Evolutionary conservation across 768 basidiomycete genomes (phyloP).

Genomic region (Boletus bicolor): DNA sequence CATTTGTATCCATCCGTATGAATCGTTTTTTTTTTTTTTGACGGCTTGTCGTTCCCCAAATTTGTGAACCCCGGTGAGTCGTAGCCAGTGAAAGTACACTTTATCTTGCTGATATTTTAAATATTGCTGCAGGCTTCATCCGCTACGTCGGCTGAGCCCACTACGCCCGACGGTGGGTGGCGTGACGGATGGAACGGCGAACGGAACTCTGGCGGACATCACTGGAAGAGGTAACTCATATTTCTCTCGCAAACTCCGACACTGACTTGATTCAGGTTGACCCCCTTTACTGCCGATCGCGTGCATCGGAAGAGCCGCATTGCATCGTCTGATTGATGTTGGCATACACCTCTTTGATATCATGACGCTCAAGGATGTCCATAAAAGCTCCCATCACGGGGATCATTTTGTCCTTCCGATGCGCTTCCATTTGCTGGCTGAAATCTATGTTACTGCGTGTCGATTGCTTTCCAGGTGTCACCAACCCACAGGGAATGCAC

Average conservation of each 20-base stretch:
- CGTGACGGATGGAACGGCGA: background rate
- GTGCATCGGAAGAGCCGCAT: constrained; percentile 9
- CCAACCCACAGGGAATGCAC: background rate
- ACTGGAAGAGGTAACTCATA: constrained; percentile 2
- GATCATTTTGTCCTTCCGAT: background rate
- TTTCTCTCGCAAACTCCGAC: background rate
- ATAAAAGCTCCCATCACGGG: no score
- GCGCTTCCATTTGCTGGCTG: background rate
- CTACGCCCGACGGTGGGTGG: background rate
- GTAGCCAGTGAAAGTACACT: no score
- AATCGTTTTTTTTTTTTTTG: background rate
- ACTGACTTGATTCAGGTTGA: constrained; percentile 3
- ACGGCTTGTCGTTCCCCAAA: background rate
- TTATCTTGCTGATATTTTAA: background rate
- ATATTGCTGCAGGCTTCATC: background rate
- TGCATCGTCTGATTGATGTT: background rate
- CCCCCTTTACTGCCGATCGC: background rate
- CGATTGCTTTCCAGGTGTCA: background rate
- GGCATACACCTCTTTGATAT: background rate
- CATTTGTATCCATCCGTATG: background rate
- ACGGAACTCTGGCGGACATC: background rate
- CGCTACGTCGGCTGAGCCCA: background rate
- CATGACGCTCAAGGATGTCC: no score
- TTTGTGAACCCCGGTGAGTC: background rate
- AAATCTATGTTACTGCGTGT: background rate